These are phyloP conservation scores for Rasamsonia emersonii DNA, from an alignment of 2,329 filamentous ascomycete species.

Conservation along the genomic window DNA sequence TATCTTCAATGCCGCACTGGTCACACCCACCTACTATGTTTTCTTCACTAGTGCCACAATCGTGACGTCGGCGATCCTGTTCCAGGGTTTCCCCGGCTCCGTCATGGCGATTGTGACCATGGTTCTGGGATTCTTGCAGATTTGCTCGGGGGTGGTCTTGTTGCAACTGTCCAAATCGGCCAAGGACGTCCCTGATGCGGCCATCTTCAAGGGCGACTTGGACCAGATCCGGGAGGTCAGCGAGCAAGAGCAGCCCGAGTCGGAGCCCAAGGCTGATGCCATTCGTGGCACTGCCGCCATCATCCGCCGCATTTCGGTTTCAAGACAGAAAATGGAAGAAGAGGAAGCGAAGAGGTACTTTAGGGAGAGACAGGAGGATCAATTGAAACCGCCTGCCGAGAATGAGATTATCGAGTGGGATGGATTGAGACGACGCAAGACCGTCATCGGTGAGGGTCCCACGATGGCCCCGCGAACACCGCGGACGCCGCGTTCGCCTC, in stretches of 20 bases:
- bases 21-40: conserved; percentile 97
- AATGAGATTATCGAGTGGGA: conserved; percentile 85
- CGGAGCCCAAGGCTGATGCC: conserved; percentile 90
- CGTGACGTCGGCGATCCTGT: conserved; percentile 83
- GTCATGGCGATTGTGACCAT: conserved; percentile 74
- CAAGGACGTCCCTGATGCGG: conserved; percentile 90
- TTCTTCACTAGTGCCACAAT: conserved; percentile 97
- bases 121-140: conserved; percentile 85
- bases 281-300: conserved; percentile 87
- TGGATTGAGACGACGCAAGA: conserved; percentile 68
- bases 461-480: conserved; percentile 34
- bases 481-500: conserved; percentile 42
- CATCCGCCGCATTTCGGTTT: conserved; percentile 68
- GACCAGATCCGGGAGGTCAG: conserved; percentile 93
- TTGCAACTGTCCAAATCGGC: conserved; percentile 96
- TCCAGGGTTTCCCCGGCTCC: conserved; percentile 87
- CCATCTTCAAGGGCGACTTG: conserved; percentile 84
- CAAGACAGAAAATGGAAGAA: conserved; percentile 67
- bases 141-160: conserved; percentile 85
- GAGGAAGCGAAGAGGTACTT: conserved; percentile 70
- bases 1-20: conserved; percentile 89
- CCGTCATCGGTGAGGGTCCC: conserved; percentile 41
- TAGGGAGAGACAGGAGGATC: conserved; percentile 64
- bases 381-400: conserved; percentile 67
- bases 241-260: conserved; percentile 91